A percentile compares a stretch with the other conserved stretches of the same genome.
Evolutionary conservation across 805 yeast genomes (phyloP).

Genomic region (Candida tammaniensis): DNA sequence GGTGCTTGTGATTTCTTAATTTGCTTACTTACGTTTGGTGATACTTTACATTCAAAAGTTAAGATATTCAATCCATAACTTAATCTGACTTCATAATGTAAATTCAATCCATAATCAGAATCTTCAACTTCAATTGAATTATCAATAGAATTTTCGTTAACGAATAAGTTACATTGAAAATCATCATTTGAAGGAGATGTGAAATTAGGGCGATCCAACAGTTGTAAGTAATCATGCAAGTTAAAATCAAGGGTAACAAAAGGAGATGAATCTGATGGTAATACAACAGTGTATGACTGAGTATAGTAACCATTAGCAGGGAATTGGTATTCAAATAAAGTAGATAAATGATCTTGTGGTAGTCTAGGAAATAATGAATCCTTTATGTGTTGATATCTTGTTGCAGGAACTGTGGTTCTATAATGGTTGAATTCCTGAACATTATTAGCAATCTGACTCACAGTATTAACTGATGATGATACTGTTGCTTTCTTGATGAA

Average conservation of each 20-base stretch:
- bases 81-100: constrained; percentile 38
- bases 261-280: constrained; percentile 37
- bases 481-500: constrained; percentile 37
- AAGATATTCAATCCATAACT: constrained; percentile 39
- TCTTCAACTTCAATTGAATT: constrained; percentile 28
- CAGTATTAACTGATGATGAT: constrained; percentile 23
- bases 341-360: constrained; percentile 19
- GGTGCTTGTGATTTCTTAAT: constrained; percentile 24
- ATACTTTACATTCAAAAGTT: constrained; percentile 39
- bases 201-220: constrained; percentile 30
- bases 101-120: constrained; percentile 20
- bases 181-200: constrained; percentile 36
- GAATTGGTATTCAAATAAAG: constrained; percentile 38
- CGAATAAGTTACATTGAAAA: constrained; percentile 36
- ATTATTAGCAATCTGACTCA: constrained; percentile 9
- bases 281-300: constrained; percentile 34
- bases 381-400: constrained; percentile 24
- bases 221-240: constrained; percentile 32
- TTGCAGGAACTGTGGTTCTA: constrained; percentile 14
- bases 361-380: constrained; percentile 33
- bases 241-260: constrained; percentile 31
- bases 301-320: constrained; percentile 38
- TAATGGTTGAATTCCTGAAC: constrained; percentile 11
- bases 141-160: constrained; percentile 40
- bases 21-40: constrained; percentile 37